These are phyloP conservation scores for Phoma herbarum DNA, from an alignment of 2,329 filamentous ascomycete genomes.

Conservation along the genomic window DNA sequence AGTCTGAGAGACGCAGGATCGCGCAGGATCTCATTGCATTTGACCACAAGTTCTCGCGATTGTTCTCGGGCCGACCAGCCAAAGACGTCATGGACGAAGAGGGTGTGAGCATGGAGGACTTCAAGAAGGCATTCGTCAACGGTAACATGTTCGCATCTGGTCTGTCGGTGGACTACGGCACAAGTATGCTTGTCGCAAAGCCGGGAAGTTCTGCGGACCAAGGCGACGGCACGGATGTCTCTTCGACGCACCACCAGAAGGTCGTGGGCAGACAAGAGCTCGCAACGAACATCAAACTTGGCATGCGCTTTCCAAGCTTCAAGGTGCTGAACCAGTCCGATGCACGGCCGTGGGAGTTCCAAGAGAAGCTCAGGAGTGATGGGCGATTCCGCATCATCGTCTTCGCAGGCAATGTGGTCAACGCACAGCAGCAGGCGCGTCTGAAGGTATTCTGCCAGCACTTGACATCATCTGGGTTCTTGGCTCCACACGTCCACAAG, in stretches of 20 bases:
- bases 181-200: conserved; percentile 65
- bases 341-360: conserved; percentile 66
- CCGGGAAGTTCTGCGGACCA: conserved; percentile 54
- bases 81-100: conserved; percentile 68
- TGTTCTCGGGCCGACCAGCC: conserved; percentile 60
- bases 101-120: conserved; percentile 69
- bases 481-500: conserved; percentile 57
- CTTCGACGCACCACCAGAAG: conserved; percentile 12
- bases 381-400: conserved; percentile 68
- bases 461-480: conserved; percentile 53
- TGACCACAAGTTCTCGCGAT: conserved; percentile 58
- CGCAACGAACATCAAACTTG: conserved; percentile 58
- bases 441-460: conserved; percentile 59
- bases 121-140: conserved; percentile 68
- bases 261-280: conserved; percentile 52
- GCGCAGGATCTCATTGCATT: conserved; percentile 71
- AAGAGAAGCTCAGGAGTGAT: conserved; percentile 64
- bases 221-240: conserved; percentile 59
- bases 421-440: conserved; percentile 54
- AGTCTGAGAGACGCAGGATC: conserved; percentile 64
- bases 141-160: conserved; percentile 68
- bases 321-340: conserved; percentile 68
- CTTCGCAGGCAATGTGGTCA: conserved; percentile 67
- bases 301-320: conserved; percentile 67
- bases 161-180: conserved; percentile 65